phyloP scores from a whole-genome alignment of 2,329 filamentous ascomycete species.

The Neocatenulostroma microsporum region DNA sequence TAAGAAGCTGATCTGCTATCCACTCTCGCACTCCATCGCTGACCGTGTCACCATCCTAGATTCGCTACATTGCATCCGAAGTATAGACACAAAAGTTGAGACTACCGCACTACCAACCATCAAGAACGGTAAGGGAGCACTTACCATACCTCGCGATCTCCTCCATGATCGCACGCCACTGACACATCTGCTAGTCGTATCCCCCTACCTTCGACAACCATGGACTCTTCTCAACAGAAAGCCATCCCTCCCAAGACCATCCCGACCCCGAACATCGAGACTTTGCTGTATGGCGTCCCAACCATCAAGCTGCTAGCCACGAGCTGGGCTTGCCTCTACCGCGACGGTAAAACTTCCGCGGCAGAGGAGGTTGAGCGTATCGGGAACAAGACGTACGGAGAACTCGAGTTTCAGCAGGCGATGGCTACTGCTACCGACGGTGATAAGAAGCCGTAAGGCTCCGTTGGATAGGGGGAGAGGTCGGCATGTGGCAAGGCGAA shows the following conservation, averaged over 20 bases:
- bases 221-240: background rate
- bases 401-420: background rate
- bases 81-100: too few relatives aligned
- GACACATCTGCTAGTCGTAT: background rate
- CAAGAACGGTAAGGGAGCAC: background rate
- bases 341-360: background rate
- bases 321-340: background rate
- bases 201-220: too few relatives aligned
- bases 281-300: background rate
- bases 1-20: too few relatives aligned
- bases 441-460: too few relatives aligned
- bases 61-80: too few relatives aligned
- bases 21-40: too few relatives aligned
- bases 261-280: background rate
- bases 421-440: background rate
- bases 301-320: background rate
- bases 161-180: background rate
- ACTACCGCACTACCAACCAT: background rate
- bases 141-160: background rate
- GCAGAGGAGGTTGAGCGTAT: background rate
- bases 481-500: too few relatives aligned
- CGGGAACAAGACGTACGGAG: conserved; percentile 1
- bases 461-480: too few relatives aligned
- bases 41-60: too few relatives aligned
- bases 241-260: background rate